Conservation (phyloP, 2,329 filamentous ascomycete species). For the Fusarium sp. region DNA sequence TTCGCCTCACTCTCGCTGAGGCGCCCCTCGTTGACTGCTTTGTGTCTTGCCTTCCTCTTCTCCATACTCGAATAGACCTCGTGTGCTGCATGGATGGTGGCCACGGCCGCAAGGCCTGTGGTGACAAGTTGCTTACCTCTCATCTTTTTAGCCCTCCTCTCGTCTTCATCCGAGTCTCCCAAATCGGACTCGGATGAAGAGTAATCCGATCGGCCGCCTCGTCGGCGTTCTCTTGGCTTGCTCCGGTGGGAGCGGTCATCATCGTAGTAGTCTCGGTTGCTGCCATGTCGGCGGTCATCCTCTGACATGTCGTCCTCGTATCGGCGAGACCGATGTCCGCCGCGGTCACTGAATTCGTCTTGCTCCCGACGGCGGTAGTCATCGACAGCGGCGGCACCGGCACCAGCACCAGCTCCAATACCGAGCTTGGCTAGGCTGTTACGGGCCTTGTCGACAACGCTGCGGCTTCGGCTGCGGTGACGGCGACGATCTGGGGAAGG, state of each 20-base stretch:
- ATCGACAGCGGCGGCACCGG: conserved; percentile 53
- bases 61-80: conserved; percentile 70
- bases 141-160: conserved; percentile 67
- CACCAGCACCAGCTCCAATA: conserved; percentile 63
- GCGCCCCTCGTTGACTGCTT: conserved; percentile 66
- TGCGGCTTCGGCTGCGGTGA: conserved; percentile 69
- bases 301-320: conserved; percentile 62
- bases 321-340: conserved; percentile 54
- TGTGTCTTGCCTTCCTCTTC: conserved; percentile 65
- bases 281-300: conserved; percentile 57
- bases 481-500: conserved; percentile 61
- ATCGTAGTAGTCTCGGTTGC: conserved; percentile 59
- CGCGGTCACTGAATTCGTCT: conserved; percentile 59
- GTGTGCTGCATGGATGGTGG: conserved; percentile 71
- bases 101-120: conserved; percentile 67
- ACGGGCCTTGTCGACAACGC: conserved; percentile 72
- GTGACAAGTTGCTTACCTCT: conserved; percentile 72
- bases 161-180: conserved; percentile 69
- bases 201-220: conserved; percentile 59
- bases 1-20: conserved; percentile 64
- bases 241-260: conserved; percentile 59
- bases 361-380: conserved; percentile 56
- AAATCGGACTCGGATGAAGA: conserved; percentile 65
- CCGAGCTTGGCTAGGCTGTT: conserved; percentile 72
- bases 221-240: conserved; percentile 55